Conservation (phyloP, 2,329 filamentous ascomycete genomes). For the Plectosphaerella cucumerina region DNA sequence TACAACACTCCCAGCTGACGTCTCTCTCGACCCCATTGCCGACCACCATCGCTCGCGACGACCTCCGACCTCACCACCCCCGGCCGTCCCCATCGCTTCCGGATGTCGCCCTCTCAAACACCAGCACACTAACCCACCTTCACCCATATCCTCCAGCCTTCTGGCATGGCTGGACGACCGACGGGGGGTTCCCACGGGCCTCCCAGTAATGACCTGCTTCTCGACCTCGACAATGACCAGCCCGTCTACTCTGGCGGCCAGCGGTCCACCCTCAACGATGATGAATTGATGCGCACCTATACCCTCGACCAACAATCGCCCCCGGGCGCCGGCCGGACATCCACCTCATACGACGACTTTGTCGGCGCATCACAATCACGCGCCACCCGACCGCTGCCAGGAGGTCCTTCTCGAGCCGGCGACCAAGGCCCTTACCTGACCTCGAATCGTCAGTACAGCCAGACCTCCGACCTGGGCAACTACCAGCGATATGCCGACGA, state of each 20-base stretch:
- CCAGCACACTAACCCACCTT: slow-evolving; percentile 17
- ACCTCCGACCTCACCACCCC: no score
- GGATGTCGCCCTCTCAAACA: slow-evolving; percentile 24
- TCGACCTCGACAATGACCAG: slow-evolving; percentile 70
- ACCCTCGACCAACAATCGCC: slow-evolving; percentile 58
- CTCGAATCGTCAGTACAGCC: slow-evolving; percentile 53
- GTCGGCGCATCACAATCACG: slow-evolving; percentile 63
- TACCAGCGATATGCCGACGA: slow-evolving; percentile 90
- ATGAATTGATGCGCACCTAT: slow-evolving; percentile 73
- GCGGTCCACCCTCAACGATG: slow-evolving; percentile 74
- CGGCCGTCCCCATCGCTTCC: slow-evolving; percentile 17
- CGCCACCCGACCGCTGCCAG: slow-evolving; percentile 33
- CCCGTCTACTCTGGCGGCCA: slow-evolving; percentile 72
- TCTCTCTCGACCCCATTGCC: no score
- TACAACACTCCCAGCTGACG: no score
- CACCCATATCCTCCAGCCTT: slow-evolving; percentile 26
- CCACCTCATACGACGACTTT: slow-evolving; percentile 92
- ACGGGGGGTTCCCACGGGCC: slow-evolving; percentile 42
- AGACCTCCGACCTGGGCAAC: slow-evolving; percentile 79
- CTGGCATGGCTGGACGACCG: slow-evolving; percentile 59
- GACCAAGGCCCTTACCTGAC: slow-evolving; percentile 35
- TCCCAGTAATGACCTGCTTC: slow-evolving; percentile 58
- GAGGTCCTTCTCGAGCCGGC: slow-evolving; percentile 17
- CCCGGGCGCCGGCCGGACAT: slow-evolving; percentile 62
- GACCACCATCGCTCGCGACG: no score